Percentiles rank a stretch among this genome's conserved stretches.
These are phyloP conservation scores for Usnea hakonensis DNA, from an alignment of 495 filamentous ascomycete genomes.

Conservation along the genomic window DNA sequence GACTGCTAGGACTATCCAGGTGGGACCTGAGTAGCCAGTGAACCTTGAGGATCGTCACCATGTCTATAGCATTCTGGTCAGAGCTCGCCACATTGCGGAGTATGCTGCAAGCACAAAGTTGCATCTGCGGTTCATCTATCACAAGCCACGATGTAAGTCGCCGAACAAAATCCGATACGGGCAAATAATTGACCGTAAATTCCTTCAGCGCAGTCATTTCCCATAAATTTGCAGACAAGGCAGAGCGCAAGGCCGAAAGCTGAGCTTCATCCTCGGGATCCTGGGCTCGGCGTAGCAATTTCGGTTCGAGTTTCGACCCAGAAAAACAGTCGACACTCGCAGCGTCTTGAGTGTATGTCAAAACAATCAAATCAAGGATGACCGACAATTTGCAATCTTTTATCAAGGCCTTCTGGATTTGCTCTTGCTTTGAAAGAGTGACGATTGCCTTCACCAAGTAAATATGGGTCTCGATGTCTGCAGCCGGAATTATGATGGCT, in stretches of 20 bases:
- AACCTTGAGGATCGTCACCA: conserved; percentile 48
- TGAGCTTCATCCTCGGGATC: conserved; percentile 35
- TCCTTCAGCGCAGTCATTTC: conserved; percentile 53
- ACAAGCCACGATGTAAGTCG: conserved; percentile 51
- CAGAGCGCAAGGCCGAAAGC: conserved; percentile 43
- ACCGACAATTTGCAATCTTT: not conserved
- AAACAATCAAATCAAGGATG: not conserved
- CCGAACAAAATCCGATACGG: conserved; percentile 40
- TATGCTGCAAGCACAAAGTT: conserved; percentile 65
- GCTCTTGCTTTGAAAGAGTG: not conserved
- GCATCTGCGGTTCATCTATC: conserved; percentile 47
- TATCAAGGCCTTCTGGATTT: not conserved
- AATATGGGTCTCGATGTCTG: not conserved
- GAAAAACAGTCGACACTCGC: too few species aligned
- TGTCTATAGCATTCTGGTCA: conserved; percentile 49
- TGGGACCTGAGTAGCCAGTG: conserved; percentile 49
- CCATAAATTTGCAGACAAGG: conserved; percentile 50
- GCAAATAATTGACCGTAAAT: conserved; percentile 46
- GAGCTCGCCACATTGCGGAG: conserved; percentile 73
- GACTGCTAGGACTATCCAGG: conserved; percentile 37
- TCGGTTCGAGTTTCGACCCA: not conserved
- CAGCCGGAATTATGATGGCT: not conserved
- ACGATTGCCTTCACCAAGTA: not conserved
- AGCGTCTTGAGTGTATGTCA: conserved; percentile 8
- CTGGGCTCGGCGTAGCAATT: not conserved